A percentile compares a stretch with the other conserved stretches of the same genome.
Conservation (phyloP, 2,329 filamentous ascomycete genomes). For the Trichothecium sympodiale region DNA sequence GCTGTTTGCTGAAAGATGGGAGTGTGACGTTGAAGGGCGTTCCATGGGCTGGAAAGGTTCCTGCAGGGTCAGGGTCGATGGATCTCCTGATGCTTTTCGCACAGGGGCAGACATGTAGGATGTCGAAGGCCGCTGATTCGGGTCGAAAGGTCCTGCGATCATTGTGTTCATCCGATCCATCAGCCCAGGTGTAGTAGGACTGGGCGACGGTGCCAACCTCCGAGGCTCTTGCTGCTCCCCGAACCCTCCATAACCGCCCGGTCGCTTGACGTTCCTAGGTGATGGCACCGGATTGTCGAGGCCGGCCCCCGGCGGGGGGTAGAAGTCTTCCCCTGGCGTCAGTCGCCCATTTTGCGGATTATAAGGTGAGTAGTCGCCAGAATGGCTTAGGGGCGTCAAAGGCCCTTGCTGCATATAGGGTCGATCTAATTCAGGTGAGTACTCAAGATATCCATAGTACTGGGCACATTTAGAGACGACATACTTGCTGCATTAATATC, state of each 20-base stretch:
- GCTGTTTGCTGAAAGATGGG: conserved; percentile 10
- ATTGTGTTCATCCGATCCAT: conserved; percentile 55
- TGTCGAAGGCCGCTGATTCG: conserved; percentile 23
- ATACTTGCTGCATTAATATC: conserved; percentile 42
- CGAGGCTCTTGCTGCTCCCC: conserved; percentile 18
- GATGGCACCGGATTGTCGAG: conserved; percentile 27
- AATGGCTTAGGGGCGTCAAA: conserved; percentile 52
- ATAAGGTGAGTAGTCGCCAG: conserved; percentile 44
- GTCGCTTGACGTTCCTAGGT: conserved; percentile 26
- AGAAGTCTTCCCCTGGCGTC: conserved; percentile 34
- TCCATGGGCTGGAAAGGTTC: conserved; percentile 7
- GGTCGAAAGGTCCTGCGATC: conserved; percentile 54
- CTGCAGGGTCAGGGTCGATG: conserved; percentile 10
- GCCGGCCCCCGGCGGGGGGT: conserved; percentile 31
- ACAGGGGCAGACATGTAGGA: conserved; percentile 6
- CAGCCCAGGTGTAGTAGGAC: conserved; percentile 30
- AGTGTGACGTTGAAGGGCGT: conserved; percentile 9
- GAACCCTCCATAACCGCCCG: conserved; percentile 39
- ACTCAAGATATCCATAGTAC: too few relatives aligned
- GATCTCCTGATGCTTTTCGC: conserved; percentile 16
- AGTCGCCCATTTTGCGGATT: conserved; percentile 31
- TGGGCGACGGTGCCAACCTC: conserved; percentile 33
- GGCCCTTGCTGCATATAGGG: conserved; percentile 43
- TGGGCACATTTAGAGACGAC: too few relatives aligned
- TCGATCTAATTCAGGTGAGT: conserved; percentile 30